A percentile compares a stretch with the other conserved stretches of the same genome.
Evolutionary conservation across 208 protist genomes (phyloP).

Genomic region (Crithidia thermophila): DNA sequence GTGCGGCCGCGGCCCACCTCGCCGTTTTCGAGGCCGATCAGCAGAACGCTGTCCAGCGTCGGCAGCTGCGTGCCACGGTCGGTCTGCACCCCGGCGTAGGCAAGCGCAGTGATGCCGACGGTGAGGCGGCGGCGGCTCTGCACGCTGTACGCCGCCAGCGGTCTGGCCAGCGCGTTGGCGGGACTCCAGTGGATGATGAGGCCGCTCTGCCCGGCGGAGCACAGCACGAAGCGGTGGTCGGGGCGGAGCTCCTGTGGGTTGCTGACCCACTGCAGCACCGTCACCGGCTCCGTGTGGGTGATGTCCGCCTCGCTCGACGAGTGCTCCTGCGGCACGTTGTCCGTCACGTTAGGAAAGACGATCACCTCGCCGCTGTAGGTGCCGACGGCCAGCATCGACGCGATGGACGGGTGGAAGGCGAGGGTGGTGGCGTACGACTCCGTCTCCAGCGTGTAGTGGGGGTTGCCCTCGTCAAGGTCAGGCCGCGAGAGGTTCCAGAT

Average conservation of each 20-base stretch:
- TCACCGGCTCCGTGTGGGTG: constrained; percentile 79
- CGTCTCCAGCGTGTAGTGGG: constrained; percentile 81
- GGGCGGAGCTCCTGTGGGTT: constrained; percentile 60
- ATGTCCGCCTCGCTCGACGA: constrained; percentile 37
- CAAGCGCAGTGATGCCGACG: constrained; percentile 67
- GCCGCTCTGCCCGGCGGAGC: constrained; percentile 78
- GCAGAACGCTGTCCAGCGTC: constrained; percentile 52
- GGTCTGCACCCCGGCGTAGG: constrained; percentile 37
- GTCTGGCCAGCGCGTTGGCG: constrained; percentile 64
- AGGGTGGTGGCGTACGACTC: constrained; percentile 81
- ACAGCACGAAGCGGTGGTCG: constrained; percentile 73
- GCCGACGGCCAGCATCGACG: constrained; percentile 81
- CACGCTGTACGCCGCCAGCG: constrained; percentile 63
- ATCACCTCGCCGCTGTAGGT: constrained; percentile 91
- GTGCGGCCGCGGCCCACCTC: constrained; percentile 82
- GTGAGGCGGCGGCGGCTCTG: constrained; percentile 48
- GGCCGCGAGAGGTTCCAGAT: constrained; percentile 80
- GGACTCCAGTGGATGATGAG: constrained; percentile 73
- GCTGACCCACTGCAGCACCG: constrained; percentile 75
- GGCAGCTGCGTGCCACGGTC: constrained; percentile 39
- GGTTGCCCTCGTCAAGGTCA: constrained; percentile 58
- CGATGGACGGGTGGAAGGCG: constrained; percentile 84
- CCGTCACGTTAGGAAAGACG: constrained; percentile 67
- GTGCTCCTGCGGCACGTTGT: constrained; percentile 42
- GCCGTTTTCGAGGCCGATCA: constrained; percentile 89